Base-by-base conservation (phyloP, 2,329 filamentous ascomycete species). In the Hypoxylon sp. region DNA sequence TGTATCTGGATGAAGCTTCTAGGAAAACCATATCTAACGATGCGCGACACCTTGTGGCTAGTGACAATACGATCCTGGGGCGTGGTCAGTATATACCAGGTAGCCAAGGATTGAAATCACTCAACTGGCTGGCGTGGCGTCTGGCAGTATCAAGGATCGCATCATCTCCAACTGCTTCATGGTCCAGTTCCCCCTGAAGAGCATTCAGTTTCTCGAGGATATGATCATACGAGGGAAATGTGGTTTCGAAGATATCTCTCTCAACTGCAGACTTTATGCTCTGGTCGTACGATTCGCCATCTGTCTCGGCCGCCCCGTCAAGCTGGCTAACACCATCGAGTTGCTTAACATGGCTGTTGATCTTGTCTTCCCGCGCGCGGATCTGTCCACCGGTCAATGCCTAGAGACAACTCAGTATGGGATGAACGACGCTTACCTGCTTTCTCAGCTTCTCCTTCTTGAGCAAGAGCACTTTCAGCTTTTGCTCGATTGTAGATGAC, bases 51-150 rank as follows among this genome's bases (percentile, higher is more conserved):
- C 68, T 65, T 8, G 59, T 59, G 8, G 71, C 70, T n/a, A 71
- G 51, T 4, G 67, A 64, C 6, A 69, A 56, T 11, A 73, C 68
- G 39, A 70, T 62, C 48, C 72, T 73, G 51, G 3, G 8, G 10
- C 24, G 22, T 39, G 4, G 39, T 69, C 44, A 68, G 57, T 26
- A 34, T 8, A n/a, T 10, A 4, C 15, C 20, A n/a, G 7, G 15
- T 13, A 30, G 19, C 2, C 34, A 13, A 30, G 11, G 20, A 28
- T 19, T 13, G 32, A 54, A 34, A 39, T 19, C 7, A 64, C 64
- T 61, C 54, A 68, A 73, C 74, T 74, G 68, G 62, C 59, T 74
- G 26, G 74, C 70, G 53, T 70, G 67, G 17, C 69, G 65, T 47
- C 68, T 71, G 4, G 72, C 73, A 50, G 62, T 61, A 11, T 67